Base-by-base conservation (phyloP, 352 stramenopile species). In the Salisapilia sapeloensis region DNA sequence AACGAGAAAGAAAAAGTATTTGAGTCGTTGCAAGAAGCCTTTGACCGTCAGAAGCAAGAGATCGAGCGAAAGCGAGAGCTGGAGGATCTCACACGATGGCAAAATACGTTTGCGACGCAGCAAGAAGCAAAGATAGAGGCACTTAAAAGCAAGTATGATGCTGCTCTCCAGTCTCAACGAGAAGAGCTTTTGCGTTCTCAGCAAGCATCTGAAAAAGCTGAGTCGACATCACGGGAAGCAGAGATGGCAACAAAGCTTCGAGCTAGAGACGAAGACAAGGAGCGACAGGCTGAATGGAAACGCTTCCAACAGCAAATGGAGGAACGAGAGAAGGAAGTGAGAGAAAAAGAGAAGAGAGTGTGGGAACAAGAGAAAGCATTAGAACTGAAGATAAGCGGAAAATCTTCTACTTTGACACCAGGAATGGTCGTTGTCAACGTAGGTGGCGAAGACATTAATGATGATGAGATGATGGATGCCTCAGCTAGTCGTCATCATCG, bases 61-160 rank as follows among this genome's bases (percentile, higher is more conserved):
- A 55, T 38, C 7, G 42, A 52, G 0, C 60, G 66, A 29, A 62
- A 79, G 29, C 54, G 64, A 16, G 69, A 81, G 29, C 30, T 77
- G 0, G 64, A 84, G 17, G 60, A 57, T 29, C 60, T 49, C 11
- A 69, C 52, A 2, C 48, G 57, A 2, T 84, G 69, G 69, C 60
- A 84, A 21, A 79, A 76, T 17, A 62, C 81, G 2, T 76, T 81
- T 35, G 51, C 61, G 3, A 48, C 58, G 2, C 69, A 74, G 25
- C 69, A 84, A 49, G 69, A 84, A n/a, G 62, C 64, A 1, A 40
- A 60, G 1, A 69, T 84, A 9, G 60, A 84, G 17, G 42, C 62
- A 8, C 34, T 84, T 1, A 84, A 81, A 21, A 46, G 44, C 7
- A 84, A 84, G 34, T 84, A 81, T 29, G 69, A 84, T 28, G 48